Conservation (phyloP, 2,329 filamentous ascomycete species). For the Periconia sp. region DNA sequence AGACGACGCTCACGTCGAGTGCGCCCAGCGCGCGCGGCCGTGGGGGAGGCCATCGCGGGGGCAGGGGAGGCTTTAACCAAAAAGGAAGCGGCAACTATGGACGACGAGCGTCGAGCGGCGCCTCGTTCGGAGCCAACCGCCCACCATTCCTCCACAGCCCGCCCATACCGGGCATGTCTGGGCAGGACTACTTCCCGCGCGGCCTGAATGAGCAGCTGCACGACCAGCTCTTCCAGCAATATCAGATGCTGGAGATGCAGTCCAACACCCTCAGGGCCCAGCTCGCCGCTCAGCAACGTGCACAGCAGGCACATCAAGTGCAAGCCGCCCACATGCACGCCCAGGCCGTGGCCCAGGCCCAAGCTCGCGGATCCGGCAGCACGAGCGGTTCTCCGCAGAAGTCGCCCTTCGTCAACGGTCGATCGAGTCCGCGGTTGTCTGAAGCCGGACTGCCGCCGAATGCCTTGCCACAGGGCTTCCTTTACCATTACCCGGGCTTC, state of each 20-base stretch:
- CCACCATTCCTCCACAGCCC: slow-evolving; percentile 50
- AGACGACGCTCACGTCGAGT: slow-evolving; percentile 60
- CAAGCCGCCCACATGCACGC: slow-evolving; percentile 45
- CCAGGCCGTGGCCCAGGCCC: slow-evolving; percentile 45
- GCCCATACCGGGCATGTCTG: slow-evolving; percentile 42
- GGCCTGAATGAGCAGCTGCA: slow-evolving; percentile 52
- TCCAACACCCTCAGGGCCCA: slow-evolving; percentile 44
- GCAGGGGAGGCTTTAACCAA: slow-evolving; percentile 54
- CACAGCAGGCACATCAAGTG: slow-evolving; percentile 46
- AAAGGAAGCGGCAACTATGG: slow-evolving; percentile 52
- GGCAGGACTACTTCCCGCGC: slow-evolving; percentile 51
- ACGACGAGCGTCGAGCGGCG: slow-evolving; percentile 64
- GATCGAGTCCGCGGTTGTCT: slow-evolving; percentile 38
- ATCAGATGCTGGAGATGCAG: slow-evolving; percentile 54
- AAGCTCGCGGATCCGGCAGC: slow-evolving; percentile 39
- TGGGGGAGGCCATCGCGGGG: slow-evolving; percentile 54
- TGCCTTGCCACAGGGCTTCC: slow-evolving; percentile 47
- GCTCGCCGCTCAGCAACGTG: slow-evolving; percentile 44
- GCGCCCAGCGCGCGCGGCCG: slow-evolving; percentile 56
- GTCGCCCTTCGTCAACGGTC: slow-evolving; percentile 38
- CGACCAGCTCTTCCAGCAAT: slow-evolving; percentile 57
- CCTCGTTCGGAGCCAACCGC: slow-evolving; percentile 51
- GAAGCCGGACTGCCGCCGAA: slow-evolving; percentile 35
- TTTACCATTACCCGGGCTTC: slow-evolving; percentile 55
- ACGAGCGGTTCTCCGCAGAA: slow-evolving; percentile 50